A percentile compares a stretch with the other conserved stretches of the same genome.
These are phyloP conservation scores for Microbotryum scabiosae DNA, from an alignment of 1,284 basidiomycete genomes.

Conservation along the genomic window DNA sequence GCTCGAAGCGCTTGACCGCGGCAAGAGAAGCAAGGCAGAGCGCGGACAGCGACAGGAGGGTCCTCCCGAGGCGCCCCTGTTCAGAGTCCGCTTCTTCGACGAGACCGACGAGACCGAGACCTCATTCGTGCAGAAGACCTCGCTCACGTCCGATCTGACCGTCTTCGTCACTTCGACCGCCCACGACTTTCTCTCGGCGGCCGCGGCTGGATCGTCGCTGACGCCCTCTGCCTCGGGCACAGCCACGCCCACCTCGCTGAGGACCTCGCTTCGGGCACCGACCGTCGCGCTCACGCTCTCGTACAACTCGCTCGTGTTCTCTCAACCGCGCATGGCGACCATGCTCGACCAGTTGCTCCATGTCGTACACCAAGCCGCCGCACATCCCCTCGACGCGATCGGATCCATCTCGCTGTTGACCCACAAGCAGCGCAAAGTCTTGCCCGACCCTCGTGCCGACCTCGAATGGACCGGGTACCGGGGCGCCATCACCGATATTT, in stretches of 20 bases:
- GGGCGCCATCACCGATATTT: constrained; percentile 90
- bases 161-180: constrained; percentile 47
- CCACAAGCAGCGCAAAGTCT: constrained; percentile 55
- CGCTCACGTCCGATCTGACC: constrained; percentile 81
- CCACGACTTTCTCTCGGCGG: constrained; percentile 5
- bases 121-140: constrained; percentile 50
- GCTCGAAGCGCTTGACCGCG: constrained; percentile 42
- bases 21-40: constrained; percentile 5
- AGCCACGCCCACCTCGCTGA: constrained; percentile 47
- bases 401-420: constrained; percentile 77
- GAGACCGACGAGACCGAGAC: constrained; percentile 57
- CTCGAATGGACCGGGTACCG: constrained; percentile 96
- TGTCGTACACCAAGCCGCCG: constrained; percentile 62
- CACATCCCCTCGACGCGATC: constrained; percentile 48
- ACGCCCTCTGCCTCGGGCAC: constrained; percentile 13
- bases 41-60: constrained; percentile 13
- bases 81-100: constrained; percentile 94
- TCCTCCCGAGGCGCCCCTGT: constrained; percentile 49
- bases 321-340: constrained; percentile 62
- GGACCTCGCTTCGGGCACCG: constrained; percentile 52
- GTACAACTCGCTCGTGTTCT: constrained; percentile 94
- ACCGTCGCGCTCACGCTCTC: constrained; percentile 69
- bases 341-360: constrained; percentile 80
- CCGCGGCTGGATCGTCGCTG: constrained; percentile 20
- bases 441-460: constrained; percentile 81